Base-by-base conservation (phyloP, 331 rosid genomes). In the Cydonia oblonga region DNA sequence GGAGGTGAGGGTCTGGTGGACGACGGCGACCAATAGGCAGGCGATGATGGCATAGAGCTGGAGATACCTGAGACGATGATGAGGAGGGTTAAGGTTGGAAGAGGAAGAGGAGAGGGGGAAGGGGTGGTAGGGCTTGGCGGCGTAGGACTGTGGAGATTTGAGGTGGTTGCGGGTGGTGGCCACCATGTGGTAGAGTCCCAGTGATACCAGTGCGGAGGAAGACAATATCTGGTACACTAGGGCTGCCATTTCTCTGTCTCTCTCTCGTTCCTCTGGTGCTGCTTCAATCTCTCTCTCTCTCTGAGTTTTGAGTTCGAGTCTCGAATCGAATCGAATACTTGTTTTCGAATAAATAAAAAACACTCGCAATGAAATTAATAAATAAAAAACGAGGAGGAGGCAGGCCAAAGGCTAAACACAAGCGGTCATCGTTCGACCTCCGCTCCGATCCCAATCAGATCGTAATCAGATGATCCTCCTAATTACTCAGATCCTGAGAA, bases 111-210 rank as follows among this genome's bases (percentile, higher is more conserved):
- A 30, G 14, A 75, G 67, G 3, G 91, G 88, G 78, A 87, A 79
- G 1, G 91, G 90, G 77, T 91, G 96, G 87, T 77, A 87, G 77
- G 96, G 97, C 79, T 81, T 91, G 70, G 98, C 92, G 8, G 78
- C 46, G 82, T 88, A 93, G 40, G 90, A 49, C 74, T 81, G 88
- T 0, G 96, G 96, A 18, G 89, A 84, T 84, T 87, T 89, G 30
- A 91, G 85, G 81, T 80, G 85, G 81, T 67, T 79, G 40, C 86
- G 74, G 19, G 82, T 89, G 64, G 86, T 64, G 71, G 75, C 73
- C 60, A 85, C 73, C 18, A 89, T 86, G 54, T 93, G 95, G 83
- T 87, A 88, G 10, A 93, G 77, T 23, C 98, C 98, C 7, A 91
- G 71, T 1, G 82, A 69, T 0, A 89, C 11, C 11, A 93, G 73